Base-by-base conservation (phyloP, 768 basidiomycete species). In the Lepiota venenata region DNA sequence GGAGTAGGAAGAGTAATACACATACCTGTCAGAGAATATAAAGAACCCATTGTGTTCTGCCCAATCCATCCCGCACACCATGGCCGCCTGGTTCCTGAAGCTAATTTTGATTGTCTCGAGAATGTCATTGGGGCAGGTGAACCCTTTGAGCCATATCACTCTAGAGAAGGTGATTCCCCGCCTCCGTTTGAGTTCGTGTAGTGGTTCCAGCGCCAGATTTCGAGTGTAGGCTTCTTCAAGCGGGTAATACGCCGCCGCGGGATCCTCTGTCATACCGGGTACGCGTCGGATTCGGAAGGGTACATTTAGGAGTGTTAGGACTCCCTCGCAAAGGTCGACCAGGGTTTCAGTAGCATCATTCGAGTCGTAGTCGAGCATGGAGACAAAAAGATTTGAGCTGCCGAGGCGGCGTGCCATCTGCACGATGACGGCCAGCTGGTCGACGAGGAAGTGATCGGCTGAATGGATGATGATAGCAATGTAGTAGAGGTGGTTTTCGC, bases 11-110 rank as follows among this genome's bases (percentile, higher is more conserved):
- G 3, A 12, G 27, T 4, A 35, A 18, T 32, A 29, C 0, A 68
- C 85, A 46, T 59, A 92, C 94, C 96, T 79, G 70, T 98, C 96
- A 15, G 95, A 98, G 72, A 97, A 98, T 60, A 98, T 94, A 76
- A 98, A 99, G 71, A 93, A 89, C 0, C 94, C 94, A 59, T 93
- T 91, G 63, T 94, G 90, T 69, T 99, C 95, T 10, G 94, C 96
- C 97, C 97, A 99, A 65, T 99, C 97, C 96, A 98, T 98, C n/a
- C 95, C 96, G 65, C 97, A 98, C 1, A 98, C 93, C 92, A 99
- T 93, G 0, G 94, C 92, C 2, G 97, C 97, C 60, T 94, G 84
- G 65, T 98, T 99, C 29, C 81, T 80, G 60, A 88, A 79, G 66
- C 89, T 92, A 57, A 98, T 88, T 58, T 94, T 86, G 66, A 98